These are phyloP conservation scores for Cercospora nicotianae DNA, from an alignment of 2,329 filamentous ascomycete genomes.

Conservation along the genomic window DNA sequence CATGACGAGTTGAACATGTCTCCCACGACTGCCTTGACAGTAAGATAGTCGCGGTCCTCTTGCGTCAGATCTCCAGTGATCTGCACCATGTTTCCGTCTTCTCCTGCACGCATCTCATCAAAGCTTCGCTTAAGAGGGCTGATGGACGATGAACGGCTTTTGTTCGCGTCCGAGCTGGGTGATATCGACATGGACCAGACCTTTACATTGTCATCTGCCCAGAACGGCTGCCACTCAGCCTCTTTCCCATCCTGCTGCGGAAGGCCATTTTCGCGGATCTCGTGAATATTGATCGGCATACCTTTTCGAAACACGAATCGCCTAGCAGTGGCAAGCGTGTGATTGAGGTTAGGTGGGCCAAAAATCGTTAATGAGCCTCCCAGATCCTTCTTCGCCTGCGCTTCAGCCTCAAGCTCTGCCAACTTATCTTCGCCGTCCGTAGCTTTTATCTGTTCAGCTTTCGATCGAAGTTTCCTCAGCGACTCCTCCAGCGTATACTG, in stretches of 20 bases:
- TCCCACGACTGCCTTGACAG: constrained; percentile 62
- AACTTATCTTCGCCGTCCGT: constrained; percentile 29
- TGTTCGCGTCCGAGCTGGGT: constrained; percentile 27
- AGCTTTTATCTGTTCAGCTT: constrained; percentile 38
- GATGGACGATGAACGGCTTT: constrained; percentile 16
- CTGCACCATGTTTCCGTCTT: constrained; percentile 30
- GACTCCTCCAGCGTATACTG: constrained; percentile 46
- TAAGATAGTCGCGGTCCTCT: constrained; percentile 40
- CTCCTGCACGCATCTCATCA: constrained; percentile 38
- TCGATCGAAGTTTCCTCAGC: constrained; percentile 39
- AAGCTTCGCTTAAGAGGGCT: constrained; percentile 40
- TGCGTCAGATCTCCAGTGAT: constrained; percentile 47
- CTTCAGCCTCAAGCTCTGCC: constrained; percentile 34
- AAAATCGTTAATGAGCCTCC: constrained; percentile 63
- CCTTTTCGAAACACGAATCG: constrained; percentile 84
- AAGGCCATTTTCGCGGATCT: constrained; percentile 52
- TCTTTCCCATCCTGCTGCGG: constrained; percentile 35
- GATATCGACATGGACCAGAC: constrained; percentile 77
- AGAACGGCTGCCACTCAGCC: constrained; percentile 59
- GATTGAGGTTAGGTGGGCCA: constrained; percentile 75
- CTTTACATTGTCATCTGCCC: constrained; percentile 71
- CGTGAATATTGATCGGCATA: constrained; percentile 69
- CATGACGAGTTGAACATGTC: constrained; percentile 79
- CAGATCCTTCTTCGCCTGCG: constrained; percentile 36
- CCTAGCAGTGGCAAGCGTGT: constrained; percentile 78